These are phyloP conservation scores for Fusarium algeriense DNA, from an alignment of 2,329 filamentous ascomycete species.

Conservation along the genomic window DNA sequence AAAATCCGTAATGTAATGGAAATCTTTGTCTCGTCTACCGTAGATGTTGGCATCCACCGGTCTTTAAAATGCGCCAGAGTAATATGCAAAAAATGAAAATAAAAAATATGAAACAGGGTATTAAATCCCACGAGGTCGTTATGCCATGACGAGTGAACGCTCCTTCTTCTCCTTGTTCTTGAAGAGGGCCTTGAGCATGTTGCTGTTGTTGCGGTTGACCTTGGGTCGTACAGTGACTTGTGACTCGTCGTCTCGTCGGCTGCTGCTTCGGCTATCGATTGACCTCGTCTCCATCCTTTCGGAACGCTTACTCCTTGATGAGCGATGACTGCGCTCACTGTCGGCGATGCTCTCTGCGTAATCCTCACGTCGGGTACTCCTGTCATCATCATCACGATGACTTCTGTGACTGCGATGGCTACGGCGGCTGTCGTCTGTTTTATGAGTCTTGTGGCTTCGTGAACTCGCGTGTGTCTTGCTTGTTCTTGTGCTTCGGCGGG, in stretches of 20 bases:
- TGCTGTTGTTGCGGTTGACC: conserved; percentile 60
- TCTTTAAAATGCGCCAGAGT: conserved; percentile 27
- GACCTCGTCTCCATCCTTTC: conserved; percentile 50
- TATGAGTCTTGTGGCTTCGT: conserved; percentile 47
- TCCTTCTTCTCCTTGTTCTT: conserved; percentile 66
- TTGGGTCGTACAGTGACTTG: conserved; percentile 60
- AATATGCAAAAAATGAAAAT: conserved; percentile 16
- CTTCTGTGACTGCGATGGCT: conserved; percentile 44
- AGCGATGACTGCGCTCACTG: conserved; percentile 53
- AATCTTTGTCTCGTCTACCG: conserved; percentile 33
- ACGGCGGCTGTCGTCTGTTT: conserved; percentile 49
- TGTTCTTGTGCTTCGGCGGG: conserved; percentile 52
- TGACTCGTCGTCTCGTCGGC: conserved; percentile 49
- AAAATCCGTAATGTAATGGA: conserved; percentile 4
- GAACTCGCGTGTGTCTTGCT: conserved; percentile 47
- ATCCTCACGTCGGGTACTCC: conserved; percentile 38
- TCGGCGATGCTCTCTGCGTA: conserved; percentile 54
- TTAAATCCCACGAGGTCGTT: conserved; percentile 12
- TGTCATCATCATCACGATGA: conserved; percentile 40
- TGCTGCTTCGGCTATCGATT: conserved; percentile 52
- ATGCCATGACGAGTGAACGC: conserved; percentile 51
- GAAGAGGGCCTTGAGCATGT: conserved; percentile 70
- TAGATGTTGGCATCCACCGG: conserved; percentile 9
- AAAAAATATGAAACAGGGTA: neutral
- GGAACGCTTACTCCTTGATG: conserved; percentile 51